Conservation (phyloP, 78 protist genomes). For the Dictyostelium intermedium region DNA sequence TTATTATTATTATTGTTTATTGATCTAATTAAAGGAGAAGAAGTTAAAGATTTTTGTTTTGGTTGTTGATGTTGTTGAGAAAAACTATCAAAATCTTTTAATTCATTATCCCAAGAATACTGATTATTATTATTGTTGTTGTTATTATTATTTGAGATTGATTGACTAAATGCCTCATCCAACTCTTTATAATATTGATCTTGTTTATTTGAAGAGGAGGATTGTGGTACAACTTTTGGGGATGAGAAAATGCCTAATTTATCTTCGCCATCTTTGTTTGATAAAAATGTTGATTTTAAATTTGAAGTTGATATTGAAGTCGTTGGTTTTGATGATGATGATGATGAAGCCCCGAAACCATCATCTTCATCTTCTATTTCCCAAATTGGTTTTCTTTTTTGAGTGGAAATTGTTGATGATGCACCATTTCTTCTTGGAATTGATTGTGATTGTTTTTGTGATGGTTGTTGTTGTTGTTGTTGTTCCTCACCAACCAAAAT, state of each 20-base stretch:
- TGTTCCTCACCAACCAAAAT: constrained; percentile 15
- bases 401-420: background rate
- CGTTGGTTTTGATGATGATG: background rate
- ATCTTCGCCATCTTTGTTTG: background rate
- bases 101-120: background rate
- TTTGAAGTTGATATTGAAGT: background rate
- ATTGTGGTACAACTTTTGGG: background rate
- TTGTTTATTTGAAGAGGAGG: background rate
- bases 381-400: constrained; percentile 26
- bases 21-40: background rate
- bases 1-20: background rate
- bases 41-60: background rate
- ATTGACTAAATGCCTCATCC: constrained; percentile 1
- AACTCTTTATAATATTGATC: background rate
- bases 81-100: background rate
- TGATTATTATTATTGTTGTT: background rate
- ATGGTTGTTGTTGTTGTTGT: background rate
- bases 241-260: background rate
- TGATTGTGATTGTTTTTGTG: background rate
- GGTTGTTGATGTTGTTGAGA: background rate
- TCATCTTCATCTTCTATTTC: background rate
- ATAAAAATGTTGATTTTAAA: background rate
- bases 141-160: constrained; percentile 1
- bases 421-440: background rate
- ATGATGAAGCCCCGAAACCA: background rate